Evolutionary conservation across 2,329 filamentous ascomycete genomes (phyloP).

Genomic region (Hypoxylon sp.): DNA sequence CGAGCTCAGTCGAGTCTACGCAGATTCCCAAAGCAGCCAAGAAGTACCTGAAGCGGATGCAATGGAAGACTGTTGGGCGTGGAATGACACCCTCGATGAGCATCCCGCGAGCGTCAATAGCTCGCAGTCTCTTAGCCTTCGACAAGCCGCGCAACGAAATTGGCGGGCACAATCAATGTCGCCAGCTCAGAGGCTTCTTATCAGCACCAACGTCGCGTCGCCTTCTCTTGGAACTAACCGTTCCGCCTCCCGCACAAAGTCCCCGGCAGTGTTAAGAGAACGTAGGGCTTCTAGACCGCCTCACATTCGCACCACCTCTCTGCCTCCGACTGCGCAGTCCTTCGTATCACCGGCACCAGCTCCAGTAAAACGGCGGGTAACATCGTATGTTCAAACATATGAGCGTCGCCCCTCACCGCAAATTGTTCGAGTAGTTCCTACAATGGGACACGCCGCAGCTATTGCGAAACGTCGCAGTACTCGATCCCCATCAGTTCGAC

Average conservation of each 20-base stretch:
- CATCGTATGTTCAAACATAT: conserved; percentile 59
- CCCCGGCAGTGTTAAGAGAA: conserved; percentile 58
- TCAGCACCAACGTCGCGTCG: conserved; percentile 52
- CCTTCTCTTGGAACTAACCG: conserved; percentile 57
- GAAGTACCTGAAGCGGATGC: conserved; percentile 74
- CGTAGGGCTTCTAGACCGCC: conserved; percentile 63
- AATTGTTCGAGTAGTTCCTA: conserved; percentile 50
- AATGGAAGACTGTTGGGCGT: conserved; percentile 77
- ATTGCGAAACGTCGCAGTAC: conserved; percentile 65
- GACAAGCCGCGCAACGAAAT: conserved; percentile 59
- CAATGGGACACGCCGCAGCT: conserved; percentile 49
- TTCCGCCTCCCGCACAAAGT: conserved; percentile 58
- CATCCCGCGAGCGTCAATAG: conserved; percentile 60
- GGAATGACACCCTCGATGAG: conserved; percentile 75
- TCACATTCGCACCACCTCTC: conserved; percentile 67
- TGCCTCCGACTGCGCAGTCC: conserved; percentile 61
- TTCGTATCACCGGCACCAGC: conserved; percentile 61
- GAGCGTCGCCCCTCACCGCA: conserved; percentile 60
- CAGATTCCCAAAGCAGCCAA: conserved; percentile 61
- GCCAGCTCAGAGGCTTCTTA: conserved; percentile 56
- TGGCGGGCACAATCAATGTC: conserved; percentile 59
- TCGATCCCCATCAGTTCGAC: conserved; percentile 69
- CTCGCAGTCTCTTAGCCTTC: conserved; percentile 60
- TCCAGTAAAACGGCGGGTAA: conserved; percentile 62
- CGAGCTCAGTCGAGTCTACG: conserved; percentile 71